Conservation (phyloP, 148 eudicot species). For the Vaccinium myrtillus region DNA sequence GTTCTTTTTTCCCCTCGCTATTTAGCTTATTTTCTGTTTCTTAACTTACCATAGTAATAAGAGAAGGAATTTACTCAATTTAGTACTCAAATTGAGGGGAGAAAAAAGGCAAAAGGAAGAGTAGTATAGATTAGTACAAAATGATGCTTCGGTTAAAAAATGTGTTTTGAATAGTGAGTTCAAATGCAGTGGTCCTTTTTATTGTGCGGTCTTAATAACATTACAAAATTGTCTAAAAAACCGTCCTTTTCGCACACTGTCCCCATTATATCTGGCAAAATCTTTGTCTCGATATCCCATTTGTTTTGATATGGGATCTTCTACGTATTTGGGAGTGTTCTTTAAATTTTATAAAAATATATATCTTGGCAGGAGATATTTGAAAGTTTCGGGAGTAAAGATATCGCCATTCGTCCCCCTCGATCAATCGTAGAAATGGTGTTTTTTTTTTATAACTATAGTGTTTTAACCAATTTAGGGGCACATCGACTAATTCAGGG, state of each 20-base stretch:
- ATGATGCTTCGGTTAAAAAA: neutral
- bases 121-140: neutral
- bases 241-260: slow-evolving; percentile 22
- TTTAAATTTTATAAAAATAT: too few species aligned
- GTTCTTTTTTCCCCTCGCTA: too few species aligned
- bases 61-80: too few species aligned
- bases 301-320: neutral
- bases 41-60: too few species aligned
- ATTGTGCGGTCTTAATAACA: neutral
- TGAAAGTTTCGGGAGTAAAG: neutral
- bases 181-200: slow-evolving; percentile 15
- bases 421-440: too few species aligned
- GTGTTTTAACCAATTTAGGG: too few species aligned
- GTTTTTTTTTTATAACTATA: too few species aligned
- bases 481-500: too few species aligned
- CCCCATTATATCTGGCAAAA: slow-evolving; percentile 2
- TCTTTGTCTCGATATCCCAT: neutral
- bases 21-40: too few species aligned
- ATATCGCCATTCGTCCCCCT: neutral
- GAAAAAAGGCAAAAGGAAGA: neutral
- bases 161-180: neutral
- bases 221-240: slow-evolving; percentile 13
- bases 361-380: neutral
- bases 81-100: neutral
- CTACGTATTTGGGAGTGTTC: neutral